phyloP scores from a whole-genome alignment of 108 stramenopile species.

The Nannochloropsis salina region DNA sequence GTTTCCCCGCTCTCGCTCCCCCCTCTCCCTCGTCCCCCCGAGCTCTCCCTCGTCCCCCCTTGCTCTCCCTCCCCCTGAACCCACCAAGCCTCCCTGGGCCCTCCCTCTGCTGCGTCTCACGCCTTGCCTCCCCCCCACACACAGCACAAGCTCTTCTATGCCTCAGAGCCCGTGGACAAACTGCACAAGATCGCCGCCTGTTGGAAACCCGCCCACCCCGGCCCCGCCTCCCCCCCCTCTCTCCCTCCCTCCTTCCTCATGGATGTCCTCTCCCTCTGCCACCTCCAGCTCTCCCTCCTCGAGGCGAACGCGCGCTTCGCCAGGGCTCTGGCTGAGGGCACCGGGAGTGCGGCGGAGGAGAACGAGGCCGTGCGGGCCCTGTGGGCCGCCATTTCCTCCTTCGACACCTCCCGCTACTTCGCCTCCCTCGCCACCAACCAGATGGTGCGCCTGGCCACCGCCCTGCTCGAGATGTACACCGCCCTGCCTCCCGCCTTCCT shows the following conservation, averaged over 20 bases:
- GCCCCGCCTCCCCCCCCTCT: neutral
- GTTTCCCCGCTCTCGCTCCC: neutral
- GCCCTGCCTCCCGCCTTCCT: neutral
- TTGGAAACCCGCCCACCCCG: neutral
- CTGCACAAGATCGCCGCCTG: too few species aligned
- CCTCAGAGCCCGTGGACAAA: too few species aligned
- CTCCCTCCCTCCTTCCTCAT: neutral
- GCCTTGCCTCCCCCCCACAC: too few species aligned
- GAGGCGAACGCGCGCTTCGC: neutral
- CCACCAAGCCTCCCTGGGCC: neutral
- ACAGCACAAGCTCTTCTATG: neutral
- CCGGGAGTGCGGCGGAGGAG: too few species aligned
- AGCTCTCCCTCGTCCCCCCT: neutral
- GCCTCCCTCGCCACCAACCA: conserved; percentile 1
- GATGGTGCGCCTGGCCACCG: neutral
- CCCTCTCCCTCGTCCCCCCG: neutral
- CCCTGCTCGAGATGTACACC: neutral
- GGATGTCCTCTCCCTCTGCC: neutral
- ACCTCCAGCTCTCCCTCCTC: neutral
- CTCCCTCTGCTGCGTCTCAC: neutral
- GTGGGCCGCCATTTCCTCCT: neutral
- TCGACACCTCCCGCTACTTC: neutral
- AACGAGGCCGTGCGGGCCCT: neutral
- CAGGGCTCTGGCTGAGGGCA: too few species aligned
- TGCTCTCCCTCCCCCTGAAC: neutral